Base-by-base conservation (phyloP, 2,329 filamentous ascomycete species). In the Acarospora socialis region DNA sequence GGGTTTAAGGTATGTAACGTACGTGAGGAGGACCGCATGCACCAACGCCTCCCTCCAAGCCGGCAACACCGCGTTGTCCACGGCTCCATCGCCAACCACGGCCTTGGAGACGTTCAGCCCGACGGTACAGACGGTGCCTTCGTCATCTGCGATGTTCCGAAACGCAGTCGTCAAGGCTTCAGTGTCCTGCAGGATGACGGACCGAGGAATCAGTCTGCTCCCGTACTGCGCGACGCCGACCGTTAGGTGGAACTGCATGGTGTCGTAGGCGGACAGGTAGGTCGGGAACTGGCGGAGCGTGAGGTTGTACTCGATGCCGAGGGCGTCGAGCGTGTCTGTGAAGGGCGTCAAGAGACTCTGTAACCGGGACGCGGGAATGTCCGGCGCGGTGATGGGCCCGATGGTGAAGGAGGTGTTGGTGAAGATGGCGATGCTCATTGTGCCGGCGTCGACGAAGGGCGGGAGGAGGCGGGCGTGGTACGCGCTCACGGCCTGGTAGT, bases 371-470 rank as follows among this genome's bases (percentile, higher is more conserved):
- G 55, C 47, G 3, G 55, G 58, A 36, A 65, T 60, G 42, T 59
- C 56, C 21, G 62, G 68, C 1, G 56, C 62, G 0, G 61, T 69
- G 15, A 68, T 40, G 3, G 61, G 59, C 1, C 51, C 50, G 17
- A 72, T 48, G 15, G 46, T 45, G 18, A 60, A 59, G 42, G 66
- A 69, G 2, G 62, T 61, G 39, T 59, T 65, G 5, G 71, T 54
- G 38, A 66, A 60, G 39, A 56, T 59, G 48, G 63, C 70, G n/a
- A 63, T 51, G 17, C 56, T 49, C 54, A 61, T 65, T 13, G 57
- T 54, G 7, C 68, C 69, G 2, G 59, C 51, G 37, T 68, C 65
- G 10, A 66, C 55, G 36, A 69, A 58, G 3, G 46, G 48, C 1
- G 68, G 65, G 5, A 68, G 55, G n/a, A n/a, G n/a, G n/a, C n/a